Evolutionary conservation across 441 rosid species (phyloP).

Genomic region (Eruca vesicaria): DNA sequence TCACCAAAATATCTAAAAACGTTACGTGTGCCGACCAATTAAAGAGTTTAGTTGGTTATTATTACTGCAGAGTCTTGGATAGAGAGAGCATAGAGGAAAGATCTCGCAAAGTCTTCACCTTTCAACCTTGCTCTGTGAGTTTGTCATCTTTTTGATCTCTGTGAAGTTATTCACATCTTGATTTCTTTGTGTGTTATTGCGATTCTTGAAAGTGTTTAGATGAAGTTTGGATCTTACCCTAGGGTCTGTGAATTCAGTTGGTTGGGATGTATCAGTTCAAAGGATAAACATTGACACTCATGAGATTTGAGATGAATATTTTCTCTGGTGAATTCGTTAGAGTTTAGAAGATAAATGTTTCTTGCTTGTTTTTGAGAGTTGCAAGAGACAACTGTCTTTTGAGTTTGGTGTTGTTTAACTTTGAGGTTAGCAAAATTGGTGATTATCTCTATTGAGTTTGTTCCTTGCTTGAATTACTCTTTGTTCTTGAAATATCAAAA

Average conservation of each 20-base stretch:
- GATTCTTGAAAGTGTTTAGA: neutral
- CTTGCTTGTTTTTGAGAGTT: neutral
- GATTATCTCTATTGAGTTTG: neutral
- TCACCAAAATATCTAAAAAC: neutral
- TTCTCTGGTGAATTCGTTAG: neutral
- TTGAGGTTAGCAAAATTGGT: constrained; percentile 4
- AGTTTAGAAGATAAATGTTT: neutral
- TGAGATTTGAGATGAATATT: neutral
- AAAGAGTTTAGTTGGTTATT: neutral
- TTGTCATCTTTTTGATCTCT: neutral
- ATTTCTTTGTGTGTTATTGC: neutral
- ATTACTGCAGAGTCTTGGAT: neutral
- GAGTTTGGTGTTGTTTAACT: constrained; percentile 1
- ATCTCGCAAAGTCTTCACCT: neutral
- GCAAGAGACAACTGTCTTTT: neutral
- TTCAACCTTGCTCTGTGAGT: neutral
- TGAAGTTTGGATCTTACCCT: neutral
- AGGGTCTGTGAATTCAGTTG: neutral
- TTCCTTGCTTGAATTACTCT: neutral
- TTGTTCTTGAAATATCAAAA: neutral
- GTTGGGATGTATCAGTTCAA: too few species aligned
- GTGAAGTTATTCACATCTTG: neutral
- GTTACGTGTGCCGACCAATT: neutral
- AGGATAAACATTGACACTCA: neutral
- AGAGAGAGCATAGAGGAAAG: neutral